Evolutionary conservation across 768 basidiomycete genomes (phyloP).

Genomic region (Galerina marginata): DNA sequence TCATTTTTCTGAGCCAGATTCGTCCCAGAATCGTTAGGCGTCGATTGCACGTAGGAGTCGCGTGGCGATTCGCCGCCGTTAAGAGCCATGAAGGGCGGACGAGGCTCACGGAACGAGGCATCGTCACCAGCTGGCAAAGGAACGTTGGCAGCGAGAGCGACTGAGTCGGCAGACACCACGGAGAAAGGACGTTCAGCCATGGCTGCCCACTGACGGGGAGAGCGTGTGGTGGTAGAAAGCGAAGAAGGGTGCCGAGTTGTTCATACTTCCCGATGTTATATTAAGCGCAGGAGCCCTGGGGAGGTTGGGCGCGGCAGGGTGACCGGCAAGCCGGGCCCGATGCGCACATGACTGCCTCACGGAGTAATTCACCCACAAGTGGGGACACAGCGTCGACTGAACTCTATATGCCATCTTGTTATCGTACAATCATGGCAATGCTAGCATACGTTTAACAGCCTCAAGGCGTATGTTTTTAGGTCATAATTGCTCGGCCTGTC

Average conservation of each 20-base stretch:
- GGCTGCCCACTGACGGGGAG: slow-evolving; percentile 1
- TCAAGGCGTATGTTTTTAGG: too few relatives aligned
- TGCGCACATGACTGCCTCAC: too few relatives aligned
- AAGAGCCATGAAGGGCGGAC: slow-evolving; percentile 15
- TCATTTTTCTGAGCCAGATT: slow-evolving; percentile 19
- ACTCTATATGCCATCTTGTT: too few relatives aligned
- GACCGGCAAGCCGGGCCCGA: too few relatives aligned
- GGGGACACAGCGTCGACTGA: too few relatives aligned
- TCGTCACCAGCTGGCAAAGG: slow-evolving; percentile 26
- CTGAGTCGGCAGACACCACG: slow-evolving; percentile 11
- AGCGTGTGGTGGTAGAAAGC: neutral
- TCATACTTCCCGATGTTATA: neutral
- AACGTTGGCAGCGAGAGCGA: slow-evolving; percentile 23
- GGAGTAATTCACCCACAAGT: too few relatives aligned
- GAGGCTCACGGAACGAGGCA: slow-evolving; percentile 22
- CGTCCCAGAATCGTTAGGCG: slow-evolving; percentile 23
- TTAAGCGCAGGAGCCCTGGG: neutral
- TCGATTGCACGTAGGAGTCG: slow-evolving; percentile 19
- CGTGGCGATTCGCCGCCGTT: slow-evolving; percentile 22
- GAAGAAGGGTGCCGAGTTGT: neutral
- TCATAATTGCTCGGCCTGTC: too few relatives aligned
- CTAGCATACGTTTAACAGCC: too few relatives aligned
- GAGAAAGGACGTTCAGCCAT: slow-evolving; percentile 18
- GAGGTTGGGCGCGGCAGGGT: too few relatives aligned
- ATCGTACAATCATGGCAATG: too few relatives aligned